Evolutionary conservation across 192 early-diverging fungal genomes (phyloP).

Genomic region (Backusella australiensis): DNA sequence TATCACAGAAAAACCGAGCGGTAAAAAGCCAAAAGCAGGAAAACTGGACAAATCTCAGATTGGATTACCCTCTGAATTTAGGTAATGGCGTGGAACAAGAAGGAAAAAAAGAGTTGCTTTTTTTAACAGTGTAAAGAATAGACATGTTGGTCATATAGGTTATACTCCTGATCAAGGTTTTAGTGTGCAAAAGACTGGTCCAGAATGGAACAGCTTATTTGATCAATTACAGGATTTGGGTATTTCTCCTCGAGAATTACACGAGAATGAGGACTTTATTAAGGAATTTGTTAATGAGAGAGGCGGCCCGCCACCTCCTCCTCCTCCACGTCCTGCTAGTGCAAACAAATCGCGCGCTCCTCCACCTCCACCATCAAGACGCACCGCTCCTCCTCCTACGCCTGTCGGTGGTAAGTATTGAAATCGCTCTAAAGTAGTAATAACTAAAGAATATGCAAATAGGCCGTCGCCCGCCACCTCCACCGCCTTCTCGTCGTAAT

Average conservation of each 20-base stretch:
- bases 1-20: slow-evolving; percentile 32
- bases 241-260: slow-evolving; percentile 59
- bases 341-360: slow-evolving; percentile 25
- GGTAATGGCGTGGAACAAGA: slow-evolving; percentile 13
- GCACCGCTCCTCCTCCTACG: slow-evolving; percentile 31
- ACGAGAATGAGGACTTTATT: slow-evolving; percentile 66
- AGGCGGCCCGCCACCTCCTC: slow-evolving; percentile 46
- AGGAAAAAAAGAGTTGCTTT: neutral
- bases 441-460: neutral
- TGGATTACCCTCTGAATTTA: slow-evolving; percentile 53
- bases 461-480: slow-evolving; percentile 14
- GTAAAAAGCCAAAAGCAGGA: slow-evolving; percentile 42
- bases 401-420: slow-evolving; percentile 16
- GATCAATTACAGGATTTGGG: slow-evolving; percentile 65
- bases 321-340: slow-evolving; percentile 27
- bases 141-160: slow-evolving; percentile 63
- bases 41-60: slow-evolving; percentile 64
- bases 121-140: neutral
- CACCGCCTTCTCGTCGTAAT: slow-evolving; percentile 24
- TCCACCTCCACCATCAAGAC: slow-evolving; percentile 41
- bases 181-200: slow-evolving; percentile 65
- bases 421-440: neutral
- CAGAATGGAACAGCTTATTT: slow-evolving; percentile 69
- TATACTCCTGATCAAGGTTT: slow-evolving; percentile 59
- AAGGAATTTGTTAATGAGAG: slow-evolving; percentile 64